Conservation (phyloP, 2,329 filamentous ascomycete genomes). For the Exophiala aquamarina region DNA sequence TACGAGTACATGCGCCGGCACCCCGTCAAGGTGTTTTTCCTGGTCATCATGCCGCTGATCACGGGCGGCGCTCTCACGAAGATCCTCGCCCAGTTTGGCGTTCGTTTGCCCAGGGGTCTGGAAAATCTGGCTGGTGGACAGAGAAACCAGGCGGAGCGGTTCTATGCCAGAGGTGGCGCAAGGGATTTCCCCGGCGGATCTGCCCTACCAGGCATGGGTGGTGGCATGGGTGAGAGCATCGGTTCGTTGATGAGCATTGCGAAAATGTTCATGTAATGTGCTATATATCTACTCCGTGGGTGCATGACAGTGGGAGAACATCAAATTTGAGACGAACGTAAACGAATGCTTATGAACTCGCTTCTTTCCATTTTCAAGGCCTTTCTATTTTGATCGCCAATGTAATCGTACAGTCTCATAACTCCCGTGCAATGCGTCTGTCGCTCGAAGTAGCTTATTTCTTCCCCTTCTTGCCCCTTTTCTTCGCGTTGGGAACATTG, state of each 20-base stretch:
- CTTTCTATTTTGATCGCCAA: neutral
- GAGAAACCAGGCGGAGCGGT: constrained; percentile 30
- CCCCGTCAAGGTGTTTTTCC: constrained; percentile 82
- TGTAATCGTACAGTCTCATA: no score
- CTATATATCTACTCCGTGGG: neutral
- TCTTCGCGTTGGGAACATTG: constrained; percentile 18
- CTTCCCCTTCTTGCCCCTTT: constrained; percentile 27
- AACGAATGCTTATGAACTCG: neutral
- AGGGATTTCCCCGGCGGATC: constrained; percentile 29
- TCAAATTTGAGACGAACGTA: no score
- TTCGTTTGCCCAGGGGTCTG: constrained; percentile 68
- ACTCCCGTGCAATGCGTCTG: no score
- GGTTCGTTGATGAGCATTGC: constrained; percentile 51
- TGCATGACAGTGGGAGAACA: no score
- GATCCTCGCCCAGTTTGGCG: constrained; percentile 74
- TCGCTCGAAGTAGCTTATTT: constrained; percentile 2
- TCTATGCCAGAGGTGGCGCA: constrained; percentile 33
- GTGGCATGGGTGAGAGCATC: constrained; percentile 45
- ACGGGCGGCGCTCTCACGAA: constrained; percentile 79
- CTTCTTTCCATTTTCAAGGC: neutral
- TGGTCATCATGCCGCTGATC: constrained; percentile 83
- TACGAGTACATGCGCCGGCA: constrained; percentile 78
- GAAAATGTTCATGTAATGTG: constrained; percentile 51
- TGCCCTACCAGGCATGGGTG: constrained; percentile 26
- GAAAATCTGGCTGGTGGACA: constrained; percentile 40